Base-by-base conservation (phyloP, 176 grass and related monocot genomes). In the Echinochloa phyllopogon region DNA sequence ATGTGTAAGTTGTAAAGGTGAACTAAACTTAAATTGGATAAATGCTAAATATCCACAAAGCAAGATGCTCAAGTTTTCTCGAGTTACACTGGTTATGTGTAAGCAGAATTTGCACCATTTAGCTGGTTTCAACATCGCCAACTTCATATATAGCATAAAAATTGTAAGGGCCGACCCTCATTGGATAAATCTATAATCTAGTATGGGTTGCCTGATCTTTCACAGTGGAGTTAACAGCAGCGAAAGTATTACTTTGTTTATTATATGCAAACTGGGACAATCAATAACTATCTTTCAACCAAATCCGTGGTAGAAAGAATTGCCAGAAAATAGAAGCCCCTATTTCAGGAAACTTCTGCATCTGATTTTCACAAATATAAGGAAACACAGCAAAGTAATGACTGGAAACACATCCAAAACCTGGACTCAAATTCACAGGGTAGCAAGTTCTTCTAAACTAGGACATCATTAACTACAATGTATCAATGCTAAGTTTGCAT, bases 401-500 rank as follows among this genome's bases (percentile, higher is more conserved):
- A 70, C 12, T 12, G 56, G 41, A 61, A 57, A 87, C 23, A 61
- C 25, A 24, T 64, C 6, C n/a, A 68, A 77, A 49, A 68, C n/a
- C 41, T 21, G 38, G 29, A 83, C 17, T 44, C 18, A 82, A 13
- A 88, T 17, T 64, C 13, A 82, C 42, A 71, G 2, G 8, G 52
- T 55, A 72, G 55, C 23, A 72, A 49, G 33, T 55, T 83, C 18
- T 70, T 44, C 47, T n/a, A 77, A 83, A 76, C 16, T 64, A 65
- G 24, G 41, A 68, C 44, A 82, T 27, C 61, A 70, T 39, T 82
- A 40, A 56, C 38, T 56, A 81, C 9, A 33, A 74, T 74, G 65
- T 63, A 50, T 17, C 48, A 60, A 63, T 70, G 3, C 2, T 2
- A 23, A 74, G 25, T 33, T 84, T 82, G 45, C 40, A 68, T 67